Percentiles rank a stretch among this genome's conserved stretches.
These are phyloP conservation scores for Colletotrichum noveboracense DNA, from an alignment of 2,329 filamentous ascomycete species.

Conservation along the genomic window DNA sequence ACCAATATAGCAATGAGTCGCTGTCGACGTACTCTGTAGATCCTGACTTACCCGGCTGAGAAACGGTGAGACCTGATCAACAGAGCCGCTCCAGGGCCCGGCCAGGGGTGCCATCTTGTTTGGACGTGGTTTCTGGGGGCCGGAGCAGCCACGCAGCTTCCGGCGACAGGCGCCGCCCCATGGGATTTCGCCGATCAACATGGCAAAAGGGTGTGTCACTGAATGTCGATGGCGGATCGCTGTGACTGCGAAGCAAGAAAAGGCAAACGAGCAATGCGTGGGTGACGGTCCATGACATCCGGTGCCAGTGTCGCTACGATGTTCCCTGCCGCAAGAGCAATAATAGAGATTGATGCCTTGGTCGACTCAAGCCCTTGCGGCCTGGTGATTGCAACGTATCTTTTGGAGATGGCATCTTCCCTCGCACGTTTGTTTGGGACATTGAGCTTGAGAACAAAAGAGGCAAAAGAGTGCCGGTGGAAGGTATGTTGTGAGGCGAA, in stretches of 20 bases:
- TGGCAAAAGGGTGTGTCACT: neutral
- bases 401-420: neutral
- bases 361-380: neutral
- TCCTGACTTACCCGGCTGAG: slow-evolving; percentile 1
- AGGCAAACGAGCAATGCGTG: neutral
- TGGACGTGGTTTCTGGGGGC: neutral
- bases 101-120: slow-evolving; percentile 9
- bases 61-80: slow-evolving; percentile 21
- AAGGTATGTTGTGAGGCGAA: neutral
- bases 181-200: slow-evolving; percentile 12
- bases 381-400: neutral
- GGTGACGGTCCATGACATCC: neutral
- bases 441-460: neutral
- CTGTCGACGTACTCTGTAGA: neutral
- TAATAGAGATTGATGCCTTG: neutral
- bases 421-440: neutral
- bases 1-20: slow-evolving; percentile 7
- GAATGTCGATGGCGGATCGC: slow-evolving; percentile 7
- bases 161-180: neutral
- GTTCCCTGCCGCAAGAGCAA: neutral
- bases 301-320: neutral
- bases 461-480: neutral
- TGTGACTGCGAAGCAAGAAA: neutral
- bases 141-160: neutral
- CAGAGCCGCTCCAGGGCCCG: slow-evolving; percentile 14